phyloP scores from a whole-genome alignment of 1,284 basidiomycete genomes.

The Tetrapyrgos nigripes region DNA sequence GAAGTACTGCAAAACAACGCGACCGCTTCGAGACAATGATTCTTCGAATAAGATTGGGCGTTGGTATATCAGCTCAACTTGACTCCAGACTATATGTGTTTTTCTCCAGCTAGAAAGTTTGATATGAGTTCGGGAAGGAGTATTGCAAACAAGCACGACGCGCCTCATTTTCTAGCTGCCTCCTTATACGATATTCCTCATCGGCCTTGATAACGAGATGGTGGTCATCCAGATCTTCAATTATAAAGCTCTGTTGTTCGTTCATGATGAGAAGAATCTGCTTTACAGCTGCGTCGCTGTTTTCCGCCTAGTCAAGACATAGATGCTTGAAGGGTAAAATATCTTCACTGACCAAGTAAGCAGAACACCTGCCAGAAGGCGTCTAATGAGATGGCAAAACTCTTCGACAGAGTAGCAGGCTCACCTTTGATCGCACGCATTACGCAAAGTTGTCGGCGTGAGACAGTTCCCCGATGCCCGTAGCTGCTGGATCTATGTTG shows the following conservation, averaged over 20 bases:
- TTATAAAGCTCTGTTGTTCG: constrained; percentile 80
- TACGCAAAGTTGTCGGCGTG: not conserved
- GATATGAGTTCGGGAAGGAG: not conserved
- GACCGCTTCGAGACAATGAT: too few relatives aligned
- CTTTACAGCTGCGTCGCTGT: constrained; percentile 90
- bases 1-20: too few relatives aligned
- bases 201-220: constrained; percentile 86
- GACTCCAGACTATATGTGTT: constrained; percentile 53
- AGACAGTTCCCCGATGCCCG: not conserved
- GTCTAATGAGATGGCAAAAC: constrained; percentile 7
- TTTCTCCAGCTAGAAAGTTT: constrained; percentile 45
- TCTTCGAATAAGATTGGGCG: too few relatives aligned
- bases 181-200: constrained; percentile 75
- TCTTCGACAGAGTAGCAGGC: constrained; percentile 18
- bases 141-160: constrained; percentile 31
- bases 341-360: constrained; percentile 67
- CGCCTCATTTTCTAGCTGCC: constrained; percentile 81
- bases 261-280: constrained; percentile 88
- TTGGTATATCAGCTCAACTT: too few relatives aligned
- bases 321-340: not conserved
- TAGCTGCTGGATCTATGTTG: not conserved
- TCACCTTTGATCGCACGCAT: constrained; percentile 75
- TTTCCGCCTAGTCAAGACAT: constrained; percentile 8
- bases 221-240: constrained; percentile 87
- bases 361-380: constrained; percentile 60